Evolutionary conservation across 805 yeast species (phyloP), one percentile per base, ranked within the genome.

Genomic region (Candida takata): DNA sequence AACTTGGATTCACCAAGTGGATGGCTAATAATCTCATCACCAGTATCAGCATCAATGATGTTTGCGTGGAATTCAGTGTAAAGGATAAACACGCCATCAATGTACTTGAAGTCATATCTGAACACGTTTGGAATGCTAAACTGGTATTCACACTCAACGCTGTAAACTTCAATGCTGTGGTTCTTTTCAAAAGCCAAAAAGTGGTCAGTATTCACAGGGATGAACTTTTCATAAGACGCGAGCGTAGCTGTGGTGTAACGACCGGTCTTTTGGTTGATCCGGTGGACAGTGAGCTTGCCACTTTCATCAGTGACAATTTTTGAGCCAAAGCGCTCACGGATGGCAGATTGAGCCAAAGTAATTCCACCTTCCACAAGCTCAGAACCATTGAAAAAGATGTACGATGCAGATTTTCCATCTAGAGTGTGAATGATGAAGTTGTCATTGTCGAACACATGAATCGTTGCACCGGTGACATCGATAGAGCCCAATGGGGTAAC

Each of bases 31-130:
- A 52, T 11, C 33, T 51, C 58, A 1, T 34, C 35, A 19, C 58
- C 60, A 12, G 48, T 38, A 17, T 48, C 53, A 7, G 47, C 40
- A 36, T 55, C 57, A 27, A 50, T 38, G 4, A 51, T 34, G 12
- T 40, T 51, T 8, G 43, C 41, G 21, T 42, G 48, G 21, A 36
- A 47, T 28, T 47, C 53, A 2, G 54, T 47, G 27, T 40, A 43
- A 16, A 50, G 24, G 8, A 52, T 36, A 34, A 54, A 49, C 1
- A 36, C 38, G 11, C 38, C 42, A 16, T 49, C 40, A 3, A 35
- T 29, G 21, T 20, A 48, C 26, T 44, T 37, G 13, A 52, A 29
- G 13, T 34, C 25, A 23, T 51, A 52, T 28, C 44, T 48, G 40
- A 40, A 38, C 31, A 53, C 51, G 15, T 48, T 38, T 16, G 41